Evolutionary conservation across 2,329 filamentous ascomycete species (phyloP).

Genomic region (Aspergillus cejpii): DNA sequence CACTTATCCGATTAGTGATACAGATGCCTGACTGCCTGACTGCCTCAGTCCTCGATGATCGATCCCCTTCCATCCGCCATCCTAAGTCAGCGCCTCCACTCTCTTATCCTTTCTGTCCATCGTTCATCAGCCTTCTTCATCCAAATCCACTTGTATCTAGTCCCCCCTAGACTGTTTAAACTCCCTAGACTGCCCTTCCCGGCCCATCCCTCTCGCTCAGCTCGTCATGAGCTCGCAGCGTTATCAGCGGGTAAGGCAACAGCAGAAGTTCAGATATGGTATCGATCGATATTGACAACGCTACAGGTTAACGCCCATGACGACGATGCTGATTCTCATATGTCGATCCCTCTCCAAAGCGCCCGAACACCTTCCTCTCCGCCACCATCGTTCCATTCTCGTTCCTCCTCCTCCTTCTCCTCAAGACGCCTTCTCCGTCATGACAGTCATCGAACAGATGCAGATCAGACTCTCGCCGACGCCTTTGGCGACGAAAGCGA

Average conservation of each 20-base stretch:
- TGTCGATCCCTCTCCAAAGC: constrained; percentile 24
- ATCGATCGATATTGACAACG: constrained; percentile 7
- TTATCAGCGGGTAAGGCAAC: constrained; percentile 42
- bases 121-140: constrained; percentile 17
- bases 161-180: too few relatives aligned
- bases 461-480: constrained; percentile 79
- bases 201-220: constrained; percentile 26
- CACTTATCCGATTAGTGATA: background rate
- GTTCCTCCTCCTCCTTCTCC: constrained; percentile 65
- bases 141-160: too few relatives aligned
- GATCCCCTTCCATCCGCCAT: background rate
- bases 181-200: constrained; percentile 9
- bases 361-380: constrained; percentile 37
- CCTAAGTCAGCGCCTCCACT: constrained; percentile 10
- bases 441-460: constrained; percentile 48
- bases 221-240: constrained; percentile 46
- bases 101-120: constrained; percentile 21
- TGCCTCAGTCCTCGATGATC: background rate
- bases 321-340: constrained; percentile 35
- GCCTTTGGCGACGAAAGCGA: constrained; percentile 82
- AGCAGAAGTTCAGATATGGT: constrained; percentile 9
- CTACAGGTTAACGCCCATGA: constrained; percentile 41
- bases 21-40: background rate
- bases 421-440: constrained; percentile 49
- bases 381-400: constrained; percentile 78